These are phyloP conservation scores for Mucor plumbeus DNA, from an alignment of 371 early-diverging fungal genomes.

Conservation along the genomic window DNA sequence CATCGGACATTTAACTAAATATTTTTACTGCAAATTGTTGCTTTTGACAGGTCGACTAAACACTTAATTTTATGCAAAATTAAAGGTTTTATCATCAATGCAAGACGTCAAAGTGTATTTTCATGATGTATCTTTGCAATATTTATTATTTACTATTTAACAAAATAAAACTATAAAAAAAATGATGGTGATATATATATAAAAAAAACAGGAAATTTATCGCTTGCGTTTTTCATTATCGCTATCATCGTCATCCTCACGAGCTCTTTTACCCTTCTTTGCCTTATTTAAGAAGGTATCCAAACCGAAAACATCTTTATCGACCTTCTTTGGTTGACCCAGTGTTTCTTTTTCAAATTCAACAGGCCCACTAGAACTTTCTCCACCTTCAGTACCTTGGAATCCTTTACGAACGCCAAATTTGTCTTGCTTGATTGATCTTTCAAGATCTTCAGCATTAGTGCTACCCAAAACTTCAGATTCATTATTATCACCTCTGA, in stretches of 20 bases:
- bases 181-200: not conserved
- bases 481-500: constrained; percentile 67
- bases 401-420: constrained; percentile 73
- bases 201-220: not conserved
- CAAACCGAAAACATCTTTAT: constrained; percentile 63
- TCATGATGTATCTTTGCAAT: not conserved
- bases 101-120: too few species aligned
- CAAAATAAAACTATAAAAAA: not conserved
- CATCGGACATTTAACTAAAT: too few species aligned
- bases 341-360: constrained; percentile 86
- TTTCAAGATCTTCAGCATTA: constrained; percentile 73
- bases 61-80: too few species aligned
- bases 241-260: constrained; percentile 25
- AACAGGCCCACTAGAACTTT: constrained; percentile 80
- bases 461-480: constrained; percentile 74
- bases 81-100: too few species aligned
- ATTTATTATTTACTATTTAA: not conserved
- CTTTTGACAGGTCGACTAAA: too few species aligned
- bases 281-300: constrained; percentile 65
- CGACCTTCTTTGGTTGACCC: constrained; percentile 26
- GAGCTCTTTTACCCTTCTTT: constrained; percentile 48
- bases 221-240: constrained; percentile 28
- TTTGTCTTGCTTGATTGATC: constrained; percentile 70
- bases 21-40: too few species aligned
- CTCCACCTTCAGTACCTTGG: constrained; percentile 66